Conservation (phyloP, 805 yeast genomes). For the Sugiyamaella lignohabitans region DNA sequence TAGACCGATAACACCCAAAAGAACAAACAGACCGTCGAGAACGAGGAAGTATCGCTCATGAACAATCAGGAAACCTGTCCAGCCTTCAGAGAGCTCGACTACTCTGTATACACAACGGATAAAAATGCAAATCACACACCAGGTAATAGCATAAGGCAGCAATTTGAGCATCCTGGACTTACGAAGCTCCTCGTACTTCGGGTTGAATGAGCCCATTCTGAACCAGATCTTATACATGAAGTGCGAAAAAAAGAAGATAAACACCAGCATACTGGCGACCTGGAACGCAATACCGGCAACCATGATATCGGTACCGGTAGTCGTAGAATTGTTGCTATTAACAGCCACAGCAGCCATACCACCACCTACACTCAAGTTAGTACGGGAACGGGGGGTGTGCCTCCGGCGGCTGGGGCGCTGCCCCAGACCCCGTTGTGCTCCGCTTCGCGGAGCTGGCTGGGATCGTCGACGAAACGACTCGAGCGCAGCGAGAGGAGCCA, state of each 20-base stretch:
- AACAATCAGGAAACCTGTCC: conserved; percentile 58
- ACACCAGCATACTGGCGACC: conserved; percentile 60
- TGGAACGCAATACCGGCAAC: conserved; percentile 75
- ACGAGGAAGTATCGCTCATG: conserved; percentile 54
- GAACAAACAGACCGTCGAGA: conserved; percentile 58
- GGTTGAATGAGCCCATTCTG: conserved; percentile 5
- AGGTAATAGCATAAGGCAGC: conserved; percentile 16
- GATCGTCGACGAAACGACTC: no score
- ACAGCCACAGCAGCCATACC: conserved; percentile 54
- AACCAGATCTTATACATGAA: conserved; percentile 30
- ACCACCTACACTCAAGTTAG: no score
- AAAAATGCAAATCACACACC: conserved; percentile 29
- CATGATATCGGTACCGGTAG: conserved; percentile 58
- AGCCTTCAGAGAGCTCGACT: conserved; percentile 65
- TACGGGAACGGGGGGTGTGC: no score
- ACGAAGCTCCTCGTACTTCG: conserved; percentile 15
- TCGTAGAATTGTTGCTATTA: conserved; percentile 28
- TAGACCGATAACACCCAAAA: conserved; percentile 41
- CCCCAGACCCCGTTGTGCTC: no score
- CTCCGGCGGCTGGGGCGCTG: no score
- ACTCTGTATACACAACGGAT: conserved; percentile 60
- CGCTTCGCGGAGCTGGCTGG: no score
- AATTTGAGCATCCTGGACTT: conserved; percentile 4
- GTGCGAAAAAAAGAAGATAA: conserved; percentile 44
- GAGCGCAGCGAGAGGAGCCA: no score